Conservation (phyloP, 345 rosid species). For the Gossypioides kirkii region DNA sequence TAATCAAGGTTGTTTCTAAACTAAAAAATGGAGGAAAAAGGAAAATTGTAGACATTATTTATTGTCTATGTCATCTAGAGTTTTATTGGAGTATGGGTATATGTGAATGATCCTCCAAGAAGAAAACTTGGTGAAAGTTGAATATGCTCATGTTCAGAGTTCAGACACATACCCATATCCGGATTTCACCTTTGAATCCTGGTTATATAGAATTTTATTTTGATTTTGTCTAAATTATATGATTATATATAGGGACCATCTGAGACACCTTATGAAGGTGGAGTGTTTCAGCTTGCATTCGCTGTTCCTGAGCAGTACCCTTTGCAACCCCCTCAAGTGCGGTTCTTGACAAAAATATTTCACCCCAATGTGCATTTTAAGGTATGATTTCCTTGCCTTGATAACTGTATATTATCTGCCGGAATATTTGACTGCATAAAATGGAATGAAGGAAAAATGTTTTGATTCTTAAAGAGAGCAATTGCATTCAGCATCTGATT, state of each 20-base stretch:
- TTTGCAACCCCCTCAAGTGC: conserved; percentile 97
- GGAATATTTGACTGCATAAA: background rate
- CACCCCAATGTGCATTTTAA: conserved; percentile 99
- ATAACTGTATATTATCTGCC: background rate
- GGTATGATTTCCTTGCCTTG: conserved; percentile 32
- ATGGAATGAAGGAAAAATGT: conserved; percentile 5
- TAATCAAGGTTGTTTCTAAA: conserved; percentile 60
- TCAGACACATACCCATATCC: background rate
- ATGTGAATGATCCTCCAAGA: no score
- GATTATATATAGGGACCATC: conserved; percentile 63
- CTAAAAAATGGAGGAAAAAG: background rate
- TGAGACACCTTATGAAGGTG: conserved; percentile 97
- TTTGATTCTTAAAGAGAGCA: background rate
- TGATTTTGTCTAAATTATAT: conserved; percentile 6
- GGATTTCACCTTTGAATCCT: background rate
- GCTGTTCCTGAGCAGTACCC: conserved; percentile 97
- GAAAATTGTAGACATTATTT: background rate
- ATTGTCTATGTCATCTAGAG: background rate
- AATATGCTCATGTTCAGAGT: background rate
- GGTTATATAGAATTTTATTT: background rate
- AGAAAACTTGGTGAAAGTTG: background rate
- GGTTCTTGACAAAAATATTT: conserved; percentile 92
- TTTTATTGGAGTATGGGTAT: background rate
- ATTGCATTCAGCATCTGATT: background rate
- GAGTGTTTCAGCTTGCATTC: conserved; percentile 92